Evolutionary conservation across 73 alveolate species (phyloP).

Genomic region (Tetrahymena malaccensis): DNA sequence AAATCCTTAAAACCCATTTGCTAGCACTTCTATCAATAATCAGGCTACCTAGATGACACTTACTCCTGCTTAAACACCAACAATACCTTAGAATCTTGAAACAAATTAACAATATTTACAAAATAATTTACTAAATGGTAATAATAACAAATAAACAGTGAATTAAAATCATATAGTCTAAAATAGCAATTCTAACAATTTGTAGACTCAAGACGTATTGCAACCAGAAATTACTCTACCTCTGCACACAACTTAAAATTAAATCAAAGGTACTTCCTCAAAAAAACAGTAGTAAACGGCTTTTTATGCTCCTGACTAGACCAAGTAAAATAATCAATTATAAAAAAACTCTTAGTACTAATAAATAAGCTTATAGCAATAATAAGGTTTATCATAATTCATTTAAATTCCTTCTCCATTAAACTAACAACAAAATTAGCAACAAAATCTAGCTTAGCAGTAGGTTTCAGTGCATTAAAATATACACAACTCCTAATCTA

Average conservation of each 20-base stretch:
- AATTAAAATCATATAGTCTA: not conserved
- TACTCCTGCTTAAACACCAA: not conserved
- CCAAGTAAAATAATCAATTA: not conserved
- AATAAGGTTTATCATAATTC: not conserved
- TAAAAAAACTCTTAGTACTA: not conserved
- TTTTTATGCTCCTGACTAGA: not conserved
- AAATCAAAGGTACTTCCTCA: not conserved
- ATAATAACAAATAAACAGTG: not conserved
- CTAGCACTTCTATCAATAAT: not conserved
- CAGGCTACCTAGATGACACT: not conserved
- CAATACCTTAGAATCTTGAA: not conserved
- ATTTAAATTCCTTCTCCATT: not conserved
- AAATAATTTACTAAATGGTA: not conserved
- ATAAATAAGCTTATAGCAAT: not conserved
- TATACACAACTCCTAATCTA: not conserved
- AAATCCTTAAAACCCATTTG: not conserved
- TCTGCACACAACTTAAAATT: not conserved
- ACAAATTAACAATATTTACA: not conserved
- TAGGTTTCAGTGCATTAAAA: not conserved
- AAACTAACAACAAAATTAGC: not conserved
- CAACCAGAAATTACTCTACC: not conserved
- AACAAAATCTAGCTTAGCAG: not conserved
- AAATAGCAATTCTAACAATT: not conserved
- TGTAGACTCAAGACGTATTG: not conserved
- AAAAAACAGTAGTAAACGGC: not conserved